Conservation (phyloP, 1,139 yeast genomes). For the Hanseniaspora sp. region DNA sequence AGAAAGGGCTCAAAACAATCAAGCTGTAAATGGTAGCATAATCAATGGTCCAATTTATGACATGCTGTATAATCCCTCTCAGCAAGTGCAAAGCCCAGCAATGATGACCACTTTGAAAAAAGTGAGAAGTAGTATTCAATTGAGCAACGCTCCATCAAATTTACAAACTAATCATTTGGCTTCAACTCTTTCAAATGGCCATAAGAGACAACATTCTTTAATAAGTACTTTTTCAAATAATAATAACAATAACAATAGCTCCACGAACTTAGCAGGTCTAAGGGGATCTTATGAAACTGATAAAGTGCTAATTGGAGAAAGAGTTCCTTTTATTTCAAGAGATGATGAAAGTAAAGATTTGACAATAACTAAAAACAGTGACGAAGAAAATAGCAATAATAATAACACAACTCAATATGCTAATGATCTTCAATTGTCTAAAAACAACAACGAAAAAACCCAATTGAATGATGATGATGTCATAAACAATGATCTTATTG, state of each 20-base stretch:
- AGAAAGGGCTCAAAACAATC: slow-evolving; percentile 17
- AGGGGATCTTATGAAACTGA: slow-evolving; percentile 12
- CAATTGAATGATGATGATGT: neutral
- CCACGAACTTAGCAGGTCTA: neutral
- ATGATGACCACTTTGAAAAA: slow-evolving; percentile 24
- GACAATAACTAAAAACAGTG: neutral
- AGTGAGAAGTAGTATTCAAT: slow-evolving; percentile 20
- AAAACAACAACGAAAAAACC: neutral
- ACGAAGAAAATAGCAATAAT: neutral
- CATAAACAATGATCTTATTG: slow-evolving; percentile 16
- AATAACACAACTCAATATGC: neutral
- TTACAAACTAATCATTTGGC: slow-evolving; percentile 1
- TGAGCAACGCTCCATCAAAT: neutral
- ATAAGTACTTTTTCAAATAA: slow-evolving; percentile 2
- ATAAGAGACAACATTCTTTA: slow-evolving; percentile 7
- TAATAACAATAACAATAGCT: neutral
- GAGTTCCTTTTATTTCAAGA: slow-evolving; percentile 11
- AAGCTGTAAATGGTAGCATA: slow-evolving; percentile 14
- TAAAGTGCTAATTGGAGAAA: slow-evolving; percentile 15
- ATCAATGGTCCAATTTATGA: slow-evolving; percentile 16
- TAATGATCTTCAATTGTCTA: neutral
- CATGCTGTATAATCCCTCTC: slow-evolving; percentile 20
- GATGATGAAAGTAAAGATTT: neutral
- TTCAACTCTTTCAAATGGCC: slow-evolving; percentile 6
- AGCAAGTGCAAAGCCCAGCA: slow-evolving; percentile 28